Evolutionary conservation across 108 stramenopile genomes (phyloP), one percentile per base, ranked within the genome.

Genomic region (Nitzschia sp.): DNA sequence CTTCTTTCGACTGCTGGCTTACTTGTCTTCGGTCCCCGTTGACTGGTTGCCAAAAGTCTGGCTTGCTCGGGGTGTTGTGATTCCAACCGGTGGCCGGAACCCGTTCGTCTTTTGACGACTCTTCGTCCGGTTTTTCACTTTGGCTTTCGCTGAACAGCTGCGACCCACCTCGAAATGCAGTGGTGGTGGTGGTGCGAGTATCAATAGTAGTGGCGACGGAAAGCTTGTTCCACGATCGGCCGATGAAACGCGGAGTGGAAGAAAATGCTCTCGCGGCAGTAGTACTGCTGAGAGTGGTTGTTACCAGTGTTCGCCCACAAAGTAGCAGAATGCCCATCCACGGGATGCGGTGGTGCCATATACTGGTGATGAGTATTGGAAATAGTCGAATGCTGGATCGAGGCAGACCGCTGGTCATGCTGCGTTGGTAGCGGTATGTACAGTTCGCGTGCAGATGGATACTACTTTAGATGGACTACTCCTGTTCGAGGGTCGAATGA

Each of bases 1-100:
- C 36, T 45, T 19, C 28, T 1, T 6, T 19, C 2, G 9, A 13
- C 29, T 23, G 16, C 16, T 13, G 46, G 23, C 15, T 32, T 22
- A 1, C 28, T 32, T 0, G 36, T 35, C 30, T 36, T 46, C 1
- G 53, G 1, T 63, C 53, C 33, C 23, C 32, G 34, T 32, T 44
- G 44, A 45, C 0, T 66, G 62, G 27, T 23, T 45, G 22, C 82
- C 78, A 76, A 69, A 80, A 80, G 8, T 25, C 8, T 25, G 68
- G 58, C 38, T 62, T 59, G 21, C 27, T 48, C 5, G 84, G 84
- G 22, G 68, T 59, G 52, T 82, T 85, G 72, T 85, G 84, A 58
- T 72, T 81, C 84, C 83, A 84, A 54, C 79, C 83, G 38, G 83
- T 84, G 0, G 68, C 55, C 19, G 68, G 68, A 53, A 53, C 53